A percentile compares a stretch with the other conserved stretches of the same genome.
Evolutionary conservation across 305 asterid genomes (phyloP).

Genomic region (Euphrasia arctica): DNA sequence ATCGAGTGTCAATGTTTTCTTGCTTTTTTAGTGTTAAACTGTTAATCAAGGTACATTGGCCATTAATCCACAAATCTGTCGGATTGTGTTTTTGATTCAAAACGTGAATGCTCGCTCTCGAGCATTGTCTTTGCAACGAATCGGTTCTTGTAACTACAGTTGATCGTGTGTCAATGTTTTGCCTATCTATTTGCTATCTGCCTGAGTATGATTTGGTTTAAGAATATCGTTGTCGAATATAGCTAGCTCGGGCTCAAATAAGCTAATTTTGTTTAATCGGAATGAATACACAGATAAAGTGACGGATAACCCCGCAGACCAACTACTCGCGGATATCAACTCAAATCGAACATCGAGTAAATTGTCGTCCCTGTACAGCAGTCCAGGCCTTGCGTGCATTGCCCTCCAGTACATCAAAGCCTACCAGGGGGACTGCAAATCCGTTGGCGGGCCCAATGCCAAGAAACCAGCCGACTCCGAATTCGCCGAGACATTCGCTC

Average conservation of each 20-base stretch:
- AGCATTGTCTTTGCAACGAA: too few relatives aligned
- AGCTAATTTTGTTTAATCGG: conserved; percentile 21
- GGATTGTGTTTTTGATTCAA: too few relatives aligned
- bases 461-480: conserved; percentile 62
- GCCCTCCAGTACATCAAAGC: conserved; percentile 93
- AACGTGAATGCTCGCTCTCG: too few relatives aligned
- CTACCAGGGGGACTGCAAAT: conserved; percentile 69
- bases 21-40: too few relatives aligned
- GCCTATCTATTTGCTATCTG: not conserved
- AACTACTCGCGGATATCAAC: conserved; percentile 54
- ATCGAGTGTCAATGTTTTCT: too few relatives aligned
- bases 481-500: conserved; percentile 73
- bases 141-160: too few relatives aligned
- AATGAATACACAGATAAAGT: conserved; percentile 51
- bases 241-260: conserved; percentile 5
- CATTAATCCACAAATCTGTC: too few relatives aligned
- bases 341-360: conserved; percentile 68
- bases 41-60: too few relatives aligned
- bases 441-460: conserved; percentile 71
- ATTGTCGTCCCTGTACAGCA: conserved; percentile 62
- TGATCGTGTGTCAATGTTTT: not conserved
- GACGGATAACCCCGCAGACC: conserved; percentile 85
- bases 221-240: not conserved
- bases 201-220: not conserved
- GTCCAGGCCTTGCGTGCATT: conserved; percentile 77